phyloP scores from a whole-genome alignment of 331 rosid species.

The Prunus yedoensis region DNA sequence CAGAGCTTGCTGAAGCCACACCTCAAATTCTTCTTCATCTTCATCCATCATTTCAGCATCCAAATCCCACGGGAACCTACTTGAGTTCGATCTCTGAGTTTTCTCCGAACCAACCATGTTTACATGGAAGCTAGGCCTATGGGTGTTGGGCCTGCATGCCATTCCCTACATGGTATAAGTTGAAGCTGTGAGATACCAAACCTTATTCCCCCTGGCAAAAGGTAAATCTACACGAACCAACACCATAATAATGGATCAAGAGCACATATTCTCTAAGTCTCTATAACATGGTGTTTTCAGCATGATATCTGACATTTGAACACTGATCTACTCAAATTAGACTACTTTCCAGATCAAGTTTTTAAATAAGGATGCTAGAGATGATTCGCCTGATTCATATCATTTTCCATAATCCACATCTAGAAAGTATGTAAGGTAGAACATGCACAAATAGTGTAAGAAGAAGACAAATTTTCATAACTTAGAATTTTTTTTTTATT shows the following conservation, averaged over 20 bases:
- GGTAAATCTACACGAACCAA: not conserved
- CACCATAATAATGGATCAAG: not conserved
- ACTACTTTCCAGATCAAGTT: not conserved
- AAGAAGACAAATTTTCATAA: not conserved
- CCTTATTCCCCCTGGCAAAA: not conserved
- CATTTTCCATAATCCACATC: constrained; percentile 4
- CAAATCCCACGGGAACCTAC: constrained; percentile 93
- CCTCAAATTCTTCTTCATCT: constrained; percentile 85
- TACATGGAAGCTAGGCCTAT: constrained; percentile 92
- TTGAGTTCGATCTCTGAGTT: constrained; percentile 71
- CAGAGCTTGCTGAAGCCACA: constrained; percentile 98
- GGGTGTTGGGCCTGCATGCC: constrained; percentile 98
- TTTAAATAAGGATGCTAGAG: not conserved
- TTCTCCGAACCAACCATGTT: constrained; percentile 98
- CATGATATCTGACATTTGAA: not conserved
- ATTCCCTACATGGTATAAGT: constrained; percentile 67
- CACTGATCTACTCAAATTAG: not conserved
- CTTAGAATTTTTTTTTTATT: constrained; percentile 1
- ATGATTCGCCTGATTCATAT: not conserved
- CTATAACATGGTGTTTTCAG: not conserved
- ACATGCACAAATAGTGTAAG: not conserved
- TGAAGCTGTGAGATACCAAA: constrained; percentile 11
- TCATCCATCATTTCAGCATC: constrained; percentile 97
- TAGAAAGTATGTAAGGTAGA: not conserved
- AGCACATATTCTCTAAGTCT: not conserved